phyloP scores from a whole-genome alignment of 768 basidiomycete genomes.

The Clavaria fumosa region DNA sequence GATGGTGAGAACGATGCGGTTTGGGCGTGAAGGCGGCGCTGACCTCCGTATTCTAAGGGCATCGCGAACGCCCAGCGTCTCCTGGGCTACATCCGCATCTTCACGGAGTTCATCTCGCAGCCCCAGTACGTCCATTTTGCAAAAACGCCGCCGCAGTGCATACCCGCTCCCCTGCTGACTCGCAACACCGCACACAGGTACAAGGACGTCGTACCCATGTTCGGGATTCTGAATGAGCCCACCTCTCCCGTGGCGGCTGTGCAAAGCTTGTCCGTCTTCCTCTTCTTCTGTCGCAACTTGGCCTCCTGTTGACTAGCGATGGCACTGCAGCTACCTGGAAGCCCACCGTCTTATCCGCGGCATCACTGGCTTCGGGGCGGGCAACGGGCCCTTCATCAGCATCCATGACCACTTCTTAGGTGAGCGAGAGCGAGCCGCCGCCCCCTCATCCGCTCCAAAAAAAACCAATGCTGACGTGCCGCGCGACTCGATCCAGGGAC shows the following conservation, averaged over 20 bases:
- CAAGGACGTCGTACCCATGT: constrained; percentile 38
- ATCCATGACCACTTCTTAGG: no score
- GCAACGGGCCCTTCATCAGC: constrained; percentile 31
- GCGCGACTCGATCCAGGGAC: constrained; percentile 10
- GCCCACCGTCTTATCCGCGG: constrained; percentile 45
- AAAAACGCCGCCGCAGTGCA: constrained; percentile 13
- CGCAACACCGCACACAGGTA: constrained; percentile 23
- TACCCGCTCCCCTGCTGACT: no score
- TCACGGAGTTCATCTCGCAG: constrained; percentile 72
- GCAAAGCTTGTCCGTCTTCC: no score
- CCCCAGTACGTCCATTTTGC: constrained; percentile 22
- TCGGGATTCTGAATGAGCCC: constrained; percentile 55
- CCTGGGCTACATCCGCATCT: constrained; percentile 57
- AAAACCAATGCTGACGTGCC: not conserved
- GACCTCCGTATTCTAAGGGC: no score
- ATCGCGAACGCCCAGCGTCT: constrained; percentile 83
- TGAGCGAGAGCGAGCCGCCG: constrained; percentile 1
- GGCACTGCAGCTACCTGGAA: constrained; percentile 36
- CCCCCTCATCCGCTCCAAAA: constrained; percentile 10
- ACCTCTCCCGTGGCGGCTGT: no score
- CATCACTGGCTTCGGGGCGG: constrained; percentile 61
- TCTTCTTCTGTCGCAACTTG: no score
- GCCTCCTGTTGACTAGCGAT: no score
- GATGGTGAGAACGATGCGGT: constrained; percentile 79
- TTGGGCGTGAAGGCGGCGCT: no score